These are phyloP conservation scores for Elsinoe perseae DNA, from an alignment of 2,329 filamentous ascomycete genomes.

Conservation along the genomic window DNA sequence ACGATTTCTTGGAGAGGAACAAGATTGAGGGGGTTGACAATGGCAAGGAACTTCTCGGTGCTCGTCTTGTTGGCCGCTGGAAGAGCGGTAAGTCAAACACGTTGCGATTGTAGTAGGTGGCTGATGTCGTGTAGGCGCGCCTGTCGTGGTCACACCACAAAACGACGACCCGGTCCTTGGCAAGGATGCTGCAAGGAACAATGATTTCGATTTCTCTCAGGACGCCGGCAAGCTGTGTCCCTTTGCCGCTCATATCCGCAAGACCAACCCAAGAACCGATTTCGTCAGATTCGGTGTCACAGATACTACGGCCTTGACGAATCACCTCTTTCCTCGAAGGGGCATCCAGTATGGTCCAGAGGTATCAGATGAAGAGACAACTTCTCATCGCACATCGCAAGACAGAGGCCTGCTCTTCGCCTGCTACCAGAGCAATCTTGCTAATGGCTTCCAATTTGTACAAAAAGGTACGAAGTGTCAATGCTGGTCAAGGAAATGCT, in stretches of 20 bases:
- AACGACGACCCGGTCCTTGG: conserved; percentile 28
- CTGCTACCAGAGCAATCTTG: conserved; percentile 40
- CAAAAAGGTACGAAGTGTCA: conserved; percentile 28
- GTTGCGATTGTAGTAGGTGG: background rate
- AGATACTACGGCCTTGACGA: conserved; percentile 29
- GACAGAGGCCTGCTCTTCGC: conserved; percentile 41
- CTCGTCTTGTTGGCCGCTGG: conserved; percentile 40
- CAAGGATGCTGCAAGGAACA: conserved; percentile 19
- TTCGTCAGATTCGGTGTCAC: conserved; percentile 20
- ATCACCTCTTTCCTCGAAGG: conserved; percentile 27
- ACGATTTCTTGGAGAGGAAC: conserved; percentile 30
- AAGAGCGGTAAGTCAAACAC: conserved; percentile 26
- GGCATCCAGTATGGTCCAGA: conserved; percentile 40
- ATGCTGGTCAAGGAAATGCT: background rate
- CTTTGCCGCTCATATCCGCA: conserved; percentile 42
- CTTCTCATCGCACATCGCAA: conserved; percentile 24
- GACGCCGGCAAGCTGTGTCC: conserved; percentile 35
- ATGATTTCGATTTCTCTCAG: conserved; percentile 34
- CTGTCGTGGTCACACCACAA: conserved; percentile 20
- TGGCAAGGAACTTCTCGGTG: conserved; percentile 31
- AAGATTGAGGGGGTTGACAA: conserved; percentile 23
- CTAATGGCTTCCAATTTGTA: conserved; percentile 36
- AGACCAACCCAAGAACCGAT: conserved; percentile 40
- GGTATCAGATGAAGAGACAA: conserved; percentile 30
- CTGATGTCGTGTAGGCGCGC: conserved; percentile 26